phyloP scores from a whole-genome alignment of 1,284 basidiomycete species.

The Phaffia rhodozyma region DNA sequence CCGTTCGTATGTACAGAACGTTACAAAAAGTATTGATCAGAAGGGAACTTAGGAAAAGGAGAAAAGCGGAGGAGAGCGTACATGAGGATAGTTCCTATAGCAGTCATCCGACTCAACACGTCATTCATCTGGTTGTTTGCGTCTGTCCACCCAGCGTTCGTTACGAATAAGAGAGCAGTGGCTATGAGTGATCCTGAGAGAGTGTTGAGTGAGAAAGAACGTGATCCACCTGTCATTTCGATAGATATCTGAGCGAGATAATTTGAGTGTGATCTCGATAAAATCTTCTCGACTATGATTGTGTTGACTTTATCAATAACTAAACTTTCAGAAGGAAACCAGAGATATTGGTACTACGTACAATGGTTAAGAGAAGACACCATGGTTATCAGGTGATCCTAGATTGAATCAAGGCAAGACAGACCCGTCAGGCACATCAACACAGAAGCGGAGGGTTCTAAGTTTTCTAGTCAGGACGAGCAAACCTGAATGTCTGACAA shows the following conservation, averaged over 20 bases:
- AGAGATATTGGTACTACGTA: slow-evolving; percentile 17
- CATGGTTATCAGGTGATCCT: slow-evolving; percentile 99
- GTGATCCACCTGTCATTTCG: slow-evolving; percentile 61
- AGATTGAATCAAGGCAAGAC: background rate
- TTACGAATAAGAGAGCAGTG: too few species aligned
- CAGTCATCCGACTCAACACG: slow-evolving; percentile 91
- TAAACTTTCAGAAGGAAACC: slow-evolving; percentile 50
- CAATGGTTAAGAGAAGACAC: slow-evolving; percentile 98
- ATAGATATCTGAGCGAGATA: slow-evolving; percentile 60
- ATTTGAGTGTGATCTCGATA: slow-evolving; percentile 92
- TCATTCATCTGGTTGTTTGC: slow-evolving; percentile 99
- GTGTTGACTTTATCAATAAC: slow-evolving; percentile 57
- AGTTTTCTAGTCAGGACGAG: slow-evolving; percentile 1
- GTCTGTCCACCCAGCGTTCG: slow-evolving; percentile 38
- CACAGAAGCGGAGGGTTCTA: too few species aligned
- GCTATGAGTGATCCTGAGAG: too few species aligned
- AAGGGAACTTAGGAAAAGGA: background rate
- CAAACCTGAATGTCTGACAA: slow-evolving; percentile 73
- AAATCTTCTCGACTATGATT: slow-evolving; percentile 61
- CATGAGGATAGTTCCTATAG: slow-evolving; percentile 90
- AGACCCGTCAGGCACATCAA: too few species aligned
- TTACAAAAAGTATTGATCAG: background rate
- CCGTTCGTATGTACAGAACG: background rate
- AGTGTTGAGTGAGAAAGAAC: too few species aligned
- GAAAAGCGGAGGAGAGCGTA: slow-evolving; percentile 21